These are phyloP conservation scores for Entomortierella chlamydospora DNA, from an alignment of 192 early-diverging fungal genomes.

Conservation along the genomic window DNA sequence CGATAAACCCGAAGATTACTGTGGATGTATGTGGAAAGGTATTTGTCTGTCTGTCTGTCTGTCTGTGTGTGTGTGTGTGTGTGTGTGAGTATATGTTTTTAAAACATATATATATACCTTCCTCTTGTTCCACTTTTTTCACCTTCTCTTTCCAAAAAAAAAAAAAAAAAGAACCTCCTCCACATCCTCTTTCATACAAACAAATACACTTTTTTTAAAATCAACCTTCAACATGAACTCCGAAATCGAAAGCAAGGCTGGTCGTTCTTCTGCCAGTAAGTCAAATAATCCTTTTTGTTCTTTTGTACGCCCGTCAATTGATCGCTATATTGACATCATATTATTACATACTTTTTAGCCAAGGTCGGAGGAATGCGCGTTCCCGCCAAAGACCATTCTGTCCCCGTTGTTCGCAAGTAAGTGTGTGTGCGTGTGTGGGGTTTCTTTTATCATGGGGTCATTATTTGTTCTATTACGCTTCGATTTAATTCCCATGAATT, in stretches of 20 bases:
- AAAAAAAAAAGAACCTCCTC: too few species aligned
- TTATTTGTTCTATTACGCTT: background rate
- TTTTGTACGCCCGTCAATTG: background rate
- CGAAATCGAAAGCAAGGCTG: slow-evolving; percentile 40
- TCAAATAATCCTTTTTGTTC: background rate
- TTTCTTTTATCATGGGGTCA: background rate
- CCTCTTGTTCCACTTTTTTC: too few species aligned
- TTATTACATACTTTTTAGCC: slow-evolving; percentile 4
- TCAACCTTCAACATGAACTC: slow-evolving; percentile 54
- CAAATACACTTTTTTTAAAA: too few species aligned
- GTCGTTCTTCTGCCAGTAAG: slow-evolving; percentile 34
- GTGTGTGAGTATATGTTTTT: too few species aligned
- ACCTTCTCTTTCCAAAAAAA: too few species aligned
- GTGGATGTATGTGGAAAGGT: too few species aligned
- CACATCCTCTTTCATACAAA: background rate
- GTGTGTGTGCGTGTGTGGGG: slow-evolving; percentile 2
- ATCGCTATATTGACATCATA: background rate
- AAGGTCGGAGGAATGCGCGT: slow-evolving; percentile 50
- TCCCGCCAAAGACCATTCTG: slow-evolving; percentile 31
- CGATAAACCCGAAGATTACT: too few species aligned
- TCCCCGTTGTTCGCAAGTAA: slow-evolving; percentile 54
- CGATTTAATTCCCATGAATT: too few species aligned
- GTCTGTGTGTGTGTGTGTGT: too few species aligned
- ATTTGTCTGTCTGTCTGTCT: too few species aligned
- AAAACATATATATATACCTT: too few species aligned